Conservation (phyloP, 441 rosid species). For the Erodium chrysanthum region DNA sequence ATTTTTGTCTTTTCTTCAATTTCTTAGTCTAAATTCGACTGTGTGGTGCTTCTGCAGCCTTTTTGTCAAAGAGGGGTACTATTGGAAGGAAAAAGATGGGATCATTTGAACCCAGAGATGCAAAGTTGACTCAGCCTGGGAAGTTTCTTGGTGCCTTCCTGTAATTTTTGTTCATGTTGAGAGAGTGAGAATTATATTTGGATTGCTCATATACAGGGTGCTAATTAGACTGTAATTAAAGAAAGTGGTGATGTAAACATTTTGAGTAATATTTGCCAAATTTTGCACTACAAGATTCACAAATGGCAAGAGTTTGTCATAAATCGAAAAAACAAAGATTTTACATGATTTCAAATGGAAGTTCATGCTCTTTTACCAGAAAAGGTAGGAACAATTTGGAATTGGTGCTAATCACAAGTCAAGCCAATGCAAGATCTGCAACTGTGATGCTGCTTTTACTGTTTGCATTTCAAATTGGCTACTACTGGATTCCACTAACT, state of each 20-base stretch:
- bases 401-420: too few species aligned
- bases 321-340: not conserved
- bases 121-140: constrained; percentile 15
- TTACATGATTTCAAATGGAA: too few species aligned
- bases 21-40: not conserved
- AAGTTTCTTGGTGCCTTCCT: constrained; percentile 6
- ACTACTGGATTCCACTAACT: not conserved
- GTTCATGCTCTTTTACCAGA: not conserved
- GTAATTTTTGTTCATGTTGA: not conserved
- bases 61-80: not conserved
- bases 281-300: not conserved
- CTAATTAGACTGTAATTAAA: not conserved
- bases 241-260: not conserved
- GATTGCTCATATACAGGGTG: not conserved
- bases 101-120: constrained; percentile 35
- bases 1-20: not conserved
- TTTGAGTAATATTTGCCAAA: constrained; percentile 1
- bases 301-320: not conserved
- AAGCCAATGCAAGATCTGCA: not conserved
- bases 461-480: not conserved
- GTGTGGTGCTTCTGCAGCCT: constrained; percentile 22
- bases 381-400: not conserved
- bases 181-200: not conserved
- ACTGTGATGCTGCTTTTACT: not conserved
- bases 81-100: constrained; percentile 40